Evolutionary conservation across 1,139 yeast genomes (phyloP).

Genomic region (Candida buenavistaensis): DNA sequence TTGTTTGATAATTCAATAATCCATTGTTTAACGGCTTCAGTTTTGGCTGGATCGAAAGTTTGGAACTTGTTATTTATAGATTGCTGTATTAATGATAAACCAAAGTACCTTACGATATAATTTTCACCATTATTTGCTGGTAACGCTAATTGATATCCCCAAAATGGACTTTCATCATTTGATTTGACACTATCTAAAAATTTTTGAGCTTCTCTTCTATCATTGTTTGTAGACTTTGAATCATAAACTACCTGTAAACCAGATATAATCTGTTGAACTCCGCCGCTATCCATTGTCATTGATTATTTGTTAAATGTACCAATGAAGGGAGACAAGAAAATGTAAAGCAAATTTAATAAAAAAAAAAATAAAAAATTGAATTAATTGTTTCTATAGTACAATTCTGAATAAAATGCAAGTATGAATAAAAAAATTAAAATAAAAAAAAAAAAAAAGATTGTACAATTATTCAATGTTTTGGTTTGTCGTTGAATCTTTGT

Average conservation of each 20-base stretch:
- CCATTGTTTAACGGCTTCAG: slow-evolving; percentile 77
- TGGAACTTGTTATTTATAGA: slow-evolving; percentile 60
- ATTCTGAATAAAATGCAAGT: background rate
- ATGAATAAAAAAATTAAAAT: background rate
- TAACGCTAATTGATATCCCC: slow-evolving; percentile 87
- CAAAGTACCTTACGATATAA: slow-evolving; percentile 84
- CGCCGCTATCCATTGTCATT: slow-evolving; percentile 60
- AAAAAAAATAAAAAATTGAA: background rate
- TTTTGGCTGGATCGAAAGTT: slow-evolving; percentile 61
- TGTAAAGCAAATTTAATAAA: background rate
- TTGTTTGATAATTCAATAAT: slow-evolving; percentile 71
- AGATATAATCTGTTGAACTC: slow-evolving; percentile 65
- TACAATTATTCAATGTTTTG: too few relatives aligned
- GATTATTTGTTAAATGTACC: background rate
- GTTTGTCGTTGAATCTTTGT: too few relatives aligned
- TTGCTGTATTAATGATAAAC: slow-evolving; percentile 74
- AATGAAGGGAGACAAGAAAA: background rate
- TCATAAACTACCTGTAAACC: slow-evolving; percentile 82
- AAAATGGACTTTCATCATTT: slow-evolving; percentile 81
- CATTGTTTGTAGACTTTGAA: slow-evolving; percentile 63
- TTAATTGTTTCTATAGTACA: slow-evolving; percentile 1
- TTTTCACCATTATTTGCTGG: slow-evolving; percentile 60
- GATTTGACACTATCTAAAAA: slow-evolving; percentile 75
- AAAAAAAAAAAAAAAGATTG: background rate
- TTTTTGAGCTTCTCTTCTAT: slow-evolving; percentile 66